Evolutionary conservation across 345 rosid genomes (phyloP), one percentile per base, ranked within the genome.

Genomic region (Gossypium raimondii): DNA sequence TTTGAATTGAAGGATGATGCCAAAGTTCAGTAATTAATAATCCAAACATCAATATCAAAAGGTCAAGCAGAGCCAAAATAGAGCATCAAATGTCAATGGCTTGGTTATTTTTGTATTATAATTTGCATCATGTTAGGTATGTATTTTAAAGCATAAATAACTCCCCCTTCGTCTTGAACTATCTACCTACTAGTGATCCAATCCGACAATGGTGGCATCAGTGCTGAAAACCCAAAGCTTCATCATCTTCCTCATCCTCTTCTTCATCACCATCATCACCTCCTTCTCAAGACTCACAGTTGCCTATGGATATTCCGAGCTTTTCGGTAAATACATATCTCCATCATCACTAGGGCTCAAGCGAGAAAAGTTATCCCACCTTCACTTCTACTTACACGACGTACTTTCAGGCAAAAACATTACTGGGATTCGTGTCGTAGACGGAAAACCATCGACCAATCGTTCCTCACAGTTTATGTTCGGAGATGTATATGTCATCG

Each of bases 381-480:
- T 53, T 38, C 74, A 70, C 43, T 67, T 67, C 11, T 67, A 67
- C 72, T 47, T 67, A 0, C 72, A 67, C 3, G 72, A 67, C 72
- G 8, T 38, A 27, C 0, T 29, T 18, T 22, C 58, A 0, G 74
- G 47, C 2, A 34, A 29, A 70, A 29, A 52, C 13, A 11, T 48
- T 0, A 70, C 74, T 4, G 29, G 27, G 0, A 3, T 70, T 18
- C 74, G 62, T 0, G 74, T 70, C 0, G 74, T 61, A 5, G 7
- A 34, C 7, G 62, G 18, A 52, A 44, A 47, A 53, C 13, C 48
- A 14, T 16, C 61, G 0, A 53, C 45, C 62, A 53, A n/a, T 17
- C 0, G 0, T 29, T 27, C 62, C 17, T 7, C 57, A 0, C 5
- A 61, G 10, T 50, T 34, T 34, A 34, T 7, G 2, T 69, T 69